Evolutionary conservation across 129 eudicot genomes (phyloP).

Genomic region (Tagetes patula): DNA sequence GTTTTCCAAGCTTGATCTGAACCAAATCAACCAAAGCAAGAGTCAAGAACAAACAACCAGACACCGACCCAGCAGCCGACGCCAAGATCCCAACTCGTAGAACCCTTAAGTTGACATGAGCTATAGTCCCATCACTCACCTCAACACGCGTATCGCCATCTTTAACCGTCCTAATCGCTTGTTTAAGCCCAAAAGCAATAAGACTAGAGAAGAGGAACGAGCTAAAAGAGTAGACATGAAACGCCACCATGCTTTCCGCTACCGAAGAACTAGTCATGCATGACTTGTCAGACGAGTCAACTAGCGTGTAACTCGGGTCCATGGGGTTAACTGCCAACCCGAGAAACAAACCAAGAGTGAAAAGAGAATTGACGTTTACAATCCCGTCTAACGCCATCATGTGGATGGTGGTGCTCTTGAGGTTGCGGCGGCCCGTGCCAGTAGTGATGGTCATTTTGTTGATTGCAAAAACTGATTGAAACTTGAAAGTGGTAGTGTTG

Average conservation of each 20-base stretch:
- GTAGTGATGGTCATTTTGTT: constrained; percentile 23
- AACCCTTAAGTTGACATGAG: constrained; percentile 42
- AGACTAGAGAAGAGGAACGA: constrained; percentile 71
- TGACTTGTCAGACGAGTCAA: constrained; percentile 20
- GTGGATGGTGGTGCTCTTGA: constrained; percentile 55
- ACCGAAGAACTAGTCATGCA: constrained; percentile 40
- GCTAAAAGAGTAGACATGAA: constrained; percentile 66
- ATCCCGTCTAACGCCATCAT: constrained; percentile 69
- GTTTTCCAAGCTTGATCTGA: constrained; percentile 57
- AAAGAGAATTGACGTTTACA: constrained; percentile 66
- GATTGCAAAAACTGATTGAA: neutral
- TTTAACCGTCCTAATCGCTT: constrained; percentile 44
- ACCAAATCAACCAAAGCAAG: constrained; percentile 63
- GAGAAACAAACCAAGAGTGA: constrained; percentile 64
- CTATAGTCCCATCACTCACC: constrained; percentile 36
- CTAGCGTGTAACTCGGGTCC: constrained; percentile 50
- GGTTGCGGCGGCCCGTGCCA: constrained; percentile 16
- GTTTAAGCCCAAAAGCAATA: constrained; percentile 57
- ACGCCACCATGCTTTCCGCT: constrained; percentile 45
- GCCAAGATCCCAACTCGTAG: constrained; percentile 51
- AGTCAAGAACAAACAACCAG: constrained; percentile 60
- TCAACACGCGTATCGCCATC: constrained; percentile 34
- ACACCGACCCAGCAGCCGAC: constrained; percentile 55
- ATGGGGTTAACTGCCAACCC: constrained; percentile 52
- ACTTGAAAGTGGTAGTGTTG: constrained; percentile 13